phyloP scores from a whole-genome alignment of 495 filamentous ascomycete genomes.

The Neurospora tetraspora region DNA sequence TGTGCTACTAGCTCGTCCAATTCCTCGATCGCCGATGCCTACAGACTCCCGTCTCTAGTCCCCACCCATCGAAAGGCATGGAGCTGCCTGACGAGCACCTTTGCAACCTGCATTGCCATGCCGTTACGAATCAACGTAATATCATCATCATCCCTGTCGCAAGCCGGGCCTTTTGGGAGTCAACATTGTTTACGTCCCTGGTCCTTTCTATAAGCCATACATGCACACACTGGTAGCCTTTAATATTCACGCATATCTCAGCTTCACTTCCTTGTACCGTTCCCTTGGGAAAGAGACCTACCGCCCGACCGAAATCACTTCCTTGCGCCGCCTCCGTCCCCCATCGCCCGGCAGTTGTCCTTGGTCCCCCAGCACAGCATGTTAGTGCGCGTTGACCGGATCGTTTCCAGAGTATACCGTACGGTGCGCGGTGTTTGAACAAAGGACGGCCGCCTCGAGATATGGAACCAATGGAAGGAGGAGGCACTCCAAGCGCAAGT shows the following conservation, averaged over 20 bases:
- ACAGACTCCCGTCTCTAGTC: not conserved
- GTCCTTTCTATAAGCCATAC: not conserved
- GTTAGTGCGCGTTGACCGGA: constrained; percentile 1
- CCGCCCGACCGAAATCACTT: not conserved
- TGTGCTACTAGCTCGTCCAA: not conserved
- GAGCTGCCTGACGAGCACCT: not conserved
- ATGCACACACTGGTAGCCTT: not conserved
- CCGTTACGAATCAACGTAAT: not conserved
- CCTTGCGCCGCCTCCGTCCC: not conserved
- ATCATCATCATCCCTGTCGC: not conserved
- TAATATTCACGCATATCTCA: not conserved
- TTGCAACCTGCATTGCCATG: not conserved
- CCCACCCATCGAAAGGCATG: not conserved
- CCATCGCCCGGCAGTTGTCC: not conserved
- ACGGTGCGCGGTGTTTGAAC: not conserved
- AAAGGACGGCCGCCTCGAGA: not conserved
- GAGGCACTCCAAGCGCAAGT: constrained; percentile 8
- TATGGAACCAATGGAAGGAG: constrained; percentile 23
- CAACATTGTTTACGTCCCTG: not conserved
- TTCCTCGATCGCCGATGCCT: not conserved
- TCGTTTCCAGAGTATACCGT: not conserved
- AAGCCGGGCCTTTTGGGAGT: not conserved
- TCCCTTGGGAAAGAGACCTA: not conserved
- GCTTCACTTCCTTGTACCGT: not conserved
- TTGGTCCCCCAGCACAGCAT: constrained; percentile 3